Evolutionary conservation across 2,329 filamentous ascomycete species (phyloP).

Genomic region (Talaromyces sp.): DNA sequence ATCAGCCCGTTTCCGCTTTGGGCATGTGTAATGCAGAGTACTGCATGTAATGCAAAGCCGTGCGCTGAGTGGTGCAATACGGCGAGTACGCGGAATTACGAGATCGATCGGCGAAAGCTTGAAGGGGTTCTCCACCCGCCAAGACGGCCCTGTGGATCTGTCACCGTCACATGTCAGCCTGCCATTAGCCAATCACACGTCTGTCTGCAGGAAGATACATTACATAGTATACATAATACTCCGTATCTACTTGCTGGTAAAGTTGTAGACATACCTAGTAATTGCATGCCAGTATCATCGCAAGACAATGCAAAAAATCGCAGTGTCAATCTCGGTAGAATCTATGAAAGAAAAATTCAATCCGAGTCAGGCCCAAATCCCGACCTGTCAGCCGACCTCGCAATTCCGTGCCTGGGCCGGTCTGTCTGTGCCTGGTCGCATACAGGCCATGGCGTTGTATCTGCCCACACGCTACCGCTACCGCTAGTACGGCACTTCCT

Average conservation of each 20-base stretch:
- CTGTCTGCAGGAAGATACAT: background rate
- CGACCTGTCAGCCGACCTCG: background rate
- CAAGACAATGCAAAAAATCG: background rate
- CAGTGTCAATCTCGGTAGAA: no score
- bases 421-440: slow-evolving; percentile 1
- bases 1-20: background rate
- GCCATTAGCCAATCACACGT: background rate
- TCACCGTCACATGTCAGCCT: background rate
- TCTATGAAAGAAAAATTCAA: no score
- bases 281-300: no score
- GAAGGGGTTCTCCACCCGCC: background rate
- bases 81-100: background rate
- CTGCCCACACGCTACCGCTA: background rate
- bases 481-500: background rate
- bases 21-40: background rate
- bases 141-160: slow-evolving; percentile 2
- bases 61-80: background rate
- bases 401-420: slow-evolving; percentile 5
- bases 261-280: no score
- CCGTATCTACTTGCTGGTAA: no score
- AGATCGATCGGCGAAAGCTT: slow-evolving; percentile 8
- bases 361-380: slow-evolving; percentile 2
- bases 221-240: no score
- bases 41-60: background rate
- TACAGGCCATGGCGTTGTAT: background rate